Conservation (phyloP, 495 filamentous ascomycete species). For the Paragyromitra xinjiangensis region DNA sequence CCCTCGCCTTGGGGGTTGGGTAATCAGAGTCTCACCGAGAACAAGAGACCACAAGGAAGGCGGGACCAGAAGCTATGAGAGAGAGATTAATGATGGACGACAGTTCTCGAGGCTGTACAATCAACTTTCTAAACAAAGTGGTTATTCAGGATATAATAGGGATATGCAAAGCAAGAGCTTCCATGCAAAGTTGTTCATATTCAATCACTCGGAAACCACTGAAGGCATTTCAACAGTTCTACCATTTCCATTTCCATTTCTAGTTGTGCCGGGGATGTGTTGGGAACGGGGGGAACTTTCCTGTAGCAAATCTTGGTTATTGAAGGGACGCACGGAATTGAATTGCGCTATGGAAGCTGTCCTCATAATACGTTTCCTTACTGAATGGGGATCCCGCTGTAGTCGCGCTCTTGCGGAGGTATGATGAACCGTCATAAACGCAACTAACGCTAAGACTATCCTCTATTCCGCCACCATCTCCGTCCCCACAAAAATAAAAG, state of each 20-base stretch:
- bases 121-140: background rate
- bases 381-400: background rate
- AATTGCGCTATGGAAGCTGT: background rate
- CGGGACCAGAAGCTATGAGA: too few relatives aligned
- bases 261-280: background rate
- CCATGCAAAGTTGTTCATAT: background rate
- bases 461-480: background rate
- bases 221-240: too few relatives aligned
- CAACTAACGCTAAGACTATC: background rate
- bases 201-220: constrained; percentile 3
- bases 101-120: background rate
- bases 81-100: background rate
- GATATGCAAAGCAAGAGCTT: background rate
- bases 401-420: background rate
- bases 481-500: background rate
- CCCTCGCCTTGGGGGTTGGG: too few relatives aligned
- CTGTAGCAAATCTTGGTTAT: background rate
- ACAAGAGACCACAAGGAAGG: background rate
- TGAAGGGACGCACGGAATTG: background rate
- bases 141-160: background rate
- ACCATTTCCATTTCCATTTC: too few relatives aligned
- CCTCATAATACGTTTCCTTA: background rate
- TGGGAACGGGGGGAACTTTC: background rate
- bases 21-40: background rate
- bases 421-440: background rate